Evolutionary conservation across 1,284 basidiomycete species (phyloP), one percentile per base, ranked within the genome.

Genomic region (Trichosporon faecale): DNA sequence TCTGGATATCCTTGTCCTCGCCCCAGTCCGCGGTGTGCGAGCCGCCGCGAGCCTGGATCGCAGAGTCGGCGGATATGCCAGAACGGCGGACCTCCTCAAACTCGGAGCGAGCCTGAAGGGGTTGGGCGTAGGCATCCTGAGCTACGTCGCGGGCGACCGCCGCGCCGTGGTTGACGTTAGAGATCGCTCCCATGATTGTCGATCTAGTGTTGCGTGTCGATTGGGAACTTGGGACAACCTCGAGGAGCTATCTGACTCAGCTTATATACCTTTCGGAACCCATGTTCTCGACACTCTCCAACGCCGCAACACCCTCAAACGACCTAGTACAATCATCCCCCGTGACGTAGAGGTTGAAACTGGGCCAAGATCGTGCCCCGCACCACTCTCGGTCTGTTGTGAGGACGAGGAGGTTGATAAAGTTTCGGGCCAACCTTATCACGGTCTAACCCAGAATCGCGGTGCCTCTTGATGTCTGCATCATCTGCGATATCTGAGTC

Each of bases 361-460:
- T 31, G 14, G 49, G 49, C 52, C 23, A 11, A 29, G 4, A 60
- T 31, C 9, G 31, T 29, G 4, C 6, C 55, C 27, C 55, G 55
- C 55, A 23, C 27, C 55, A 60, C 55, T 61, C 57, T 61, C 57
- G 29, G 57, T 61, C 57, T n/a, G 57, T 61, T 14, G 57, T 61
- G 57, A 61, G 57, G 57, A 61, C 5, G 18, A 31, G 57, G 9
- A n/a, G 6, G 27, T 8, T 2, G 29, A 31, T 31, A 31, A 5
- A 12, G 57, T 61, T 61, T 61, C 57, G 57, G 57, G 57, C 57
- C 27, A 61, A 61, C 57, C 29, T 33, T 61, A 61, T 31, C 57
- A n/a, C 29, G 18, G 23, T 11, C 12, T 29, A 57, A 57, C 52
- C 52, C 52, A 57, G 52, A 57, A 11, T 57, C 25, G 14, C 27